Conservation (phyloP, 805 yeast species). For the Saturnispora besseyi region DNA sequence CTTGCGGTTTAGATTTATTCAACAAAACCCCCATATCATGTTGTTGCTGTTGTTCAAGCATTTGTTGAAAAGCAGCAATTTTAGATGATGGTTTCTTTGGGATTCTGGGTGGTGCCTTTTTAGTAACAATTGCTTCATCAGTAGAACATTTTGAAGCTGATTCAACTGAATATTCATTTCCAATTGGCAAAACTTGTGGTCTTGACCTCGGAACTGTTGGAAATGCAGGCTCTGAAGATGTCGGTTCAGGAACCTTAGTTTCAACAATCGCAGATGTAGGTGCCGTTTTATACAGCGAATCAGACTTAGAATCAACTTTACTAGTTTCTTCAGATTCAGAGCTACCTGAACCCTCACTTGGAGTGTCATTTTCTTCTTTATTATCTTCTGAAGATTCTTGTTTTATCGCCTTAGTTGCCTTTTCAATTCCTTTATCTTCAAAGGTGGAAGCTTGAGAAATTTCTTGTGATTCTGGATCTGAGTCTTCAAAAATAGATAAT, state of each 20-base stretch:
- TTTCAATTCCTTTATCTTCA: constrained; percentile 7
- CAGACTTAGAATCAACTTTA: too few relatives aligned
- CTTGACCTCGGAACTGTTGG: constrained; percentile 10
- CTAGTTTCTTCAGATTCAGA: too few relatives aligned
- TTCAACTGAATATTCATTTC: neutral
- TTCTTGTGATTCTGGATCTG: too few relatives aligned
- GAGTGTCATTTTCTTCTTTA: neutral
- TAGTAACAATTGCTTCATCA: neutral
- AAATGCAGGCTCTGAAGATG: neutral
- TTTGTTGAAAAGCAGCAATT: constrained; percentile 75
- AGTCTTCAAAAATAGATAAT: neutral
- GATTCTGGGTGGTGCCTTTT: constrained; percentile 49
- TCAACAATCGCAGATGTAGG: too few relatives aligned
- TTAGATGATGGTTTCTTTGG: constrained; percentile 73
- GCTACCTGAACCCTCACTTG: neutral
- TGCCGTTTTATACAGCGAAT: too few relatives aligned
- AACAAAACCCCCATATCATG: constrained; percentile 24
- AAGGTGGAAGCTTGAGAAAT: too few relatives aligned
- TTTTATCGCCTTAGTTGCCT: constrained; percentile 11
- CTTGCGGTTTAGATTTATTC: constrained; percentile 14
- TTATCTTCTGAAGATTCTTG: neutral
- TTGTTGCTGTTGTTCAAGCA: constrained; percentile 47
- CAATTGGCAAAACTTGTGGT: neutral
- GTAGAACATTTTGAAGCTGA: neutral
- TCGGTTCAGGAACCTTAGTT: neutral